Evolutionary conservation across 176 grass and related monocot species (phyloP), one percentile per base, ranked within the genome.

Genomic region (Eleusine indica): DNA sequence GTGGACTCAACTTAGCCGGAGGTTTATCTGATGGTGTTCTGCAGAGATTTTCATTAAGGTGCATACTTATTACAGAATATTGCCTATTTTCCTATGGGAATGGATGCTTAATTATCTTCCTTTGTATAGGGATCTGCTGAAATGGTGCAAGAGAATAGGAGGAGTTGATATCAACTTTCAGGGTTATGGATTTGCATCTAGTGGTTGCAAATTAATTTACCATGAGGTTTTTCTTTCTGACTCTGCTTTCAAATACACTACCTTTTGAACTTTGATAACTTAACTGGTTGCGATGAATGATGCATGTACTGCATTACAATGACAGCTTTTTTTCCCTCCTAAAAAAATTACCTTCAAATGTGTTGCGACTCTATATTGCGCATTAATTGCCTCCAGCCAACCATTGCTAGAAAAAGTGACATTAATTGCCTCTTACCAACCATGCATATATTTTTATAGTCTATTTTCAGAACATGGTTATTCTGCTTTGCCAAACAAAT

Each of bases 91-190:
- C 42, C 8, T 13, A 81, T 82, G 44, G 70, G 32, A 67, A 64
- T 28, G 28, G 32, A 82, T 43, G 16, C 58, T 72, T 91, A 41
- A 66, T 86, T 70, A 74, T 84, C 25, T 65, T 83, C 3, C 39
- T 84, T 84, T 72, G 5, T 57, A 98, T 57, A 98, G 95, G 92
- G 92, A 98, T 66, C 71, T 98, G 73, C 89, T 98, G 71, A 98
- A 98, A 81, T 98, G 92, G 95, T 98, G 92, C 83, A 94, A 94
- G 85, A 94, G 95, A 91, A 90, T 95, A 81, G 70, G 70, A 64
- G 88, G 85, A 63, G 62, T 51, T 39, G 72, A 85, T 88, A 51
- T 94, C 32, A 87, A 79, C 70, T 84, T 76, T 86, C 84, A 86
- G 70, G 84, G 85, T 29, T 37, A 70, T 52, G 80, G 88, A 58